Evolutionary conservation across 208 protist species (phyloP), one percentile per base, ranked within the genome.

Genomic region (Leishmania gerbilli): DNA sequence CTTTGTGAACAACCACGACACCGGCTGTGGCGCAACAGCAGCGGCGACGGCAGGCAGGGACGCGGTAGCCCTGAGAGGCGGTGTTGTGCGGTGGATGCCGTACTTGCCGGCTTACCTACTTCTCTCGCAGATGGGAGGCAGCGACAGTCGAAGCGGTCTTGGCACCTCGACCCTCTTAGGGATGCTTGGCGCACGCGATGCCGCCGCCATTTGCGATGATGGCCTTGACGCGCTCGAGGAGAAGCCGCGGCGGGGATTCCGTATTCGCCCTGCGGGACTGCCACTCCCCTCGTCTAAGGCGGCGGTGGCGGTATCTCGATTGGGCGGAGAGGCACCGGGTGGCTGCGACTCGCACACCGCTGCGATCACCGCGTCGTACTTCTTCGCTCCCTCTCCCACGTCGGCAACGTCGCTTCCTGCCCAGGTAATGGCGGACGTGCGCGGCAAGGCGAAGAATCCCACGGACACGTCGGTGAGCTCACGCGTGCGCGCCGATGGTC

Each of bases 1-100:
- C 2, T 85, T 85, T 79, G 77, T 81, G 15, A 85, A 85, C 45
- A 53, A 47, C 49, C 72, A 79, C 27, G 72, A 69, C 65, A 58
- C 77, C 47, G 76, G 77, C 27, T 17, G 19, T 5, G 76, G 56
- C 13, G 3, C 27, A 37, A 31, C 37, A 7, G 34, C 60, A 37
- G 42, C 37, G 62, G 21, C 76, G 58, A 49, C 31, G 42, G 49
- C 45, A 9, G n/a, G n/a, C 31, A 51, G 15, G 64, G 42, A 62
- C 31, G 31, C 40, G 6, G 31, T 31, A 7, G 37, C 75, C 19
- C 62, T 11, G 31, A 40, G 7, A 40, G 62, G 31, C 31, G 62
- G 62, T 68, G 62, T 31, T 4, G 31, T 55, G 47, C 58, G 60
- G 77, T 74, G 77, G 77, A 45, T 37, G 77, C 77, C 77, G 47